Evolutionary conservation across 2,329 filamentous ascomycete species (phyloP).

Genomic region (Exophiala calicioides): DNA sequence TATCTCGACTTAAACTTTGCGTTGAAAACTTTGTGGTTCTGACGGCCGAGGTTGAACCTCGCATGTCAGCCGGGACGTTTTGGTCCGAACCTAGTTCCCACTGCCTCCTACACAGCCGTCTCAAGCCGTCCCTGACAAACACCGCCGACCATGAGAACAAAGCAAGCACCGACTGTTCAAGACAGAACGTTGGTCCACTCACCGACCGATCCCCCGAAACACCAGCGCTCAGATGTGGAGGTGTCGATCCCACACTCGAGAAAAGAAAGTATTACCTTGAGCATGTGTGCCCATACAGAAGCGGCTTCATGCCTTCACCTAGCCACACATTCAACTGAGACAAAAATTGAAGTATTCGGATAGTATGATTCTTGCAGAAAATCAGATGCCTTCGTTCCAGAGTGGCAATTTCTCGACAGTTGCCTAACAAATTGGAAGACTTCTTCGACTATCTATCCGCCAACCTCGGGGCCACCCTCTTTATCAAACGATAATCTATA

Average conservation of each 20-base stretch:
- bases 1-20: neutral
- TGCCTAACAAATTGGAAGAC: too few relatives aligned
- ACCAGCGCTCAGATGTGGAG: neutral
- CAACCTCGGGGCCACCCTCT: too few relatives aligned
- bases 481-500: too few relatives aligned
- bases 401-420: too few relatives aligned
- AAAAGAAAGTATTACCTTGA: constrained; percentile 17
- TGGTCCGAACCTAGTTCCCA: constrained; percentile 1
- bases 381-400: too few relatives aligned
- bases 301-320: constrained; percentile 23
- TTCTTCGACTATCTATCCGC: too few relatives aligned
- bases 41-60: constrained; percentile 9
- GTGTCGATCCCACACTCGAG: neutral
- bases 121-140: neutral
- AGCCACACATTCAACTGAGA: too few relatives aligned
- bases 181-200: too few relatives aligned
- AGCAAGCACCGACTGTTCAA: neutral
- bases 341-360: too few relatives aligned
- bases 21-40: constrained; percentile 21
- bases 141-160: neutral
- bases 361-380: too few relatives aligned
- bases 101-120: neutral
- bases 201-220: too few relatives aligned
- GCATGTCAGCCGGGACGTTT: constrained; percentile 21
- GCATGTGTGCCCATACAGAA: constrained; percentile 22